Evolutionary conservation across 1,139 yeast species (phyloP), one percentile per base, ranked within the genome.

Genomic region (Zygosaccharomyces sapae): DNA sequence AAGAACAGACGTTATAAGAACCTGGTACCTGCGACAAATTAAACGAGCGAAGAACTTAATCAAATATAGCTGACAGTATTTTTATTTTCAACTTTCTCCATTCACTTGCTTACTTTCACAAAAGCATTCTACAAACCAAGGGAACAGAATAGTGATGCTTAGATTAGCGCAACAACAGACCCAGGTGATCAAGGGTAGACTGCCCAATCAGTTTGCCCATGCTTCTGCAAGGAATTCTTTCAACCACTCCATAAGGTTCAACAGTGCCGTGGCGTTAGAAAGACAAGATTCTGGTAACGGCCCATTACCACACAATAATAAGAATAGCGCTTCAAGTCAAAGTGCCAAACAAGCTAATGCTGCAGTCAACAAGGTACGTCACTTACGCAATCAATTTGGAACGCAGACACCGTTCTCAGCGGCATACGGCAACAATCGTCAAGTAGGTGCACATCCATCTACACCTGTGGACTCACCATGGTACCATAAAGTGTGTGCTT

Each of bases 401-500:
- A 7, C 44, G 2, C 18, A 46, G 6, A 6, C 25, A 22, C 10
- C 47, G 12, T 25, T 44, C 3, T 46, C 40, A 35, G 19, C 34
- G 7, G 42, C 44, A 33, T 45, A 48, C 45, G 48, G 51, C 40
- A 44, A 41, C 33, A 33, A 35, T 20, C 47, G 50, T 33, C 49
- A 46, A 22, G 25, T 22, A 22, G 58, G 50, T 36, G 54, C 46
- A 48, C 55, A 27, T 52, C 38, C 47, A 3, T 34, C 47, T 1
- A 49, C 48, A 2, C 40, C 49, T 9, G 38, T 48, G 36, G 68
- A 71, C 18, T 70, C 73, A 2, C 75, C 75, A 27, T 70, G 71
- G 71, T 69, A 55, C 46, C 68, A 67, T 48, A 71, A 71, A 47
- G 65, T 70, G 10, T 54, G 69, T 37, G 75, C 77, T 2, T 75